Evolutionary conservation across 345 rosid genomes (phyloP).

Genomic region (Euphorbia pulcherrima): DNA sequence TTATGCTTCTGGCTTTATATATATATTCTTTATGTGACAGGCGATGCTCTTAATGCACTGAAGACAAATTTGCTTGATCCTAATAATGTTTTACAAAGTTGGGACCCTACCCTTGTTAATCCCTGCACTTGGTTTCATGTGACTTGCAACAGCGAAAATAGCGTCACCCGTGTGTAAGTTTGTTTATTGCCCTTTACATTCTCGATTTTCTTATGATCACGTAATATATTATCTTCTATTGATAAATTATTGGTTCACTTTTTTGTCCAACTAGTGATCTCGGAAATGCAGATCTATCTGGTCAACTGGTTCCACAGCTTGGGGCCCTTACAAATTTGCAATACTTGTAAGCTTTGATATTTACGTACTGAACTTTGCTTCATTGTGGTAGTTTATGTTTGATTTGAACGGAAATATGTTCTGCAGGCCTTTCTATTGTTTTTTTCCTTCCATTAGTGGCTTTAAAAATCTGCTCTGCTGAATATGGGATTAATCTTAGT

Average conservation of each 20-base stretch:
- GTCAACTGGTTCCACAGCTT: conserved; percentile 58
- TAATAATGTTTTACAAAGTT: conserved; percentile 64
- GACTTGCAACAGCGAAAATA: conserved; percentile 64
- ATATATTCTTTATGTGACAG: conserved; percentile 30
- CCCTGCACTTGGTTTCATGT: conserved; percentile 91
- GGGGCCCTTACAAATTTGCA: conserved; percentile 62
- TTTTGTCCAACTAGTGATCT: conserved; percentile 40
- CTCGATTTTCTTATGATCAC: neutral
- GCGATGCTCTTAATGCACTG: conserved; percentile 79
- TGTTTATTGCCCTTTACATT: conserved; percentile 15
- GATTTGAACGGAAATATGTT: neutral
- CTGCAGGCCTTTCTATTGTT: neutral
- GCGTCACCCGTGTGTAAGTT: conserved; percentile 82
- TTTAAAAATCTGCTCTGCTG: neutral
- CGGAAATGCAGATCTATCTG: conserved; percentile 65
- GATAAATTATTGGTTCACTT: conserved; percentile 1
- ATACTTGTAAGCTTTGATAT: conserved; percentile 57
- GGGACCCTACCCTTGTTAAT: conserved; percentile 72
- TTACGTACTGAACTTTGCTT: neutral
- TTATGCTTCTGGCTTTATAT: neutral
- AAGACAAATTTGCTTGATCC: conserved; percentile 66
- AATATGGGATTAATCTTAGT: neutral
- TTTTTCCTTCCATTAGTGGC: neutral
- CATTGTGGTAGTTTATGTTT: neutral
- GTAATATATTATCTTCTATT: neutral